These are phyloP conservation scores for Phaeotremella skinneri DNA, from an alignment of 768 basidiomycete species.

Conservation along the genomic window DNA sequence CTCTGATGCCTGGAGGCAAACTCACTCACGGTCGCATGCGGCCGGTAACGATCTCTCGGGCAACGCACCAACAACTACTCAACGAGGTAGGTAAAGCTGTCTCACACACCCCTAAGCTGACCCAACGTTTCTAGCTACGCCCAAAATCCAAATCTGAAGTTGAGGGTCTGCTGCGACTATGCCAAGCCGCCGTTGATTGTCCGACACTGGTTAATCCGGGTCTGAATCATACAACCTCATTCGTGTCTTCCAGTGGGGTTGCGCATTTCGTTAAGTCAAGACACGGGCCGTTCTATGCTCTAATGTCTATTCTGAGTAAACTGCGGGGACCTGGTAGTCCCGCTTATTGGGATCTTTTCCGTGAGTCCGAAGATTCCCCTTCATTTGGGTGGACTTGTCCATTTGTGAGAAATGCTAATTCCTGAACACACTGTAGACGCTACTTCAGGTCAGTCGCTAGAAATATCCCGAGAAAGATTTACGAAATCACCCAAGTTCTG, in stretches of 20 bases:
- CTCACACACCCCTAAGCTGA: background rate
- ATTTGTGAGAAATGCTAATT: no score
- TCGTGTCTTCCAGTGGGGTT: constrained; percentile 15
- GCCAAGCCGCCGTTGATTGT: constrained; percentile 32
- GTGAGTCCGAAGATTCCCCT: constrained; percentile 28
- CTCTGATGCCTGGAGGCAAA: constrained; percentile 35
- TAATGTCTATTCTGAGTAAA: constrained; percentile 44
- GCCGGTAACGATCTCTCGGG: constrained; percentile 39
- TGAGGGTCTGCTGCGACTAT: constrained; percentile 28
- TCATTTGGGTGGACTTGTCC: no score
- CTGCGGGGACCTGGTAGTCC: constrained; percentile 28
- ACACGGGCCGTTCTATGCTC: constrained; percentile 39
- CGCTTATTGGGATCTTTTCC: constrained; percentile 44
- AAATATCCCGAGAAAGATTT: no score
- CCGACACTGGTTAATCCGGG: constrained; percentile 3
- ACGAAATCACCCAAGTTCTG: no score
- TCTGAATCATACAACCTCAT: constrained; percentile 4
- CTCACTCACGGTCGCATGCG: constrained; percentile 23
- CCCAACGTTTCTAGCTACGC: constrained; percentile 35
- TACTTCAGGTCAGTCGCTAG: constrained; percentile 18
- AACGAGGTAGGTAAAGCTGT: constrained; percentile 23
- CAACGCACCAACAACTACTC: constrained; percentile 32
- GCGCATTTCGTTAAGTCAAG: constrained; percentile 44
- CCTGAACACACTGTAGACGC: no score
- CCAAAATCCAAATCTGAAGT: constrained; percentile 35